phyloP scores from a whole-genome alignment of 306 rosid species.

The Prunus dulcis region DNA sequence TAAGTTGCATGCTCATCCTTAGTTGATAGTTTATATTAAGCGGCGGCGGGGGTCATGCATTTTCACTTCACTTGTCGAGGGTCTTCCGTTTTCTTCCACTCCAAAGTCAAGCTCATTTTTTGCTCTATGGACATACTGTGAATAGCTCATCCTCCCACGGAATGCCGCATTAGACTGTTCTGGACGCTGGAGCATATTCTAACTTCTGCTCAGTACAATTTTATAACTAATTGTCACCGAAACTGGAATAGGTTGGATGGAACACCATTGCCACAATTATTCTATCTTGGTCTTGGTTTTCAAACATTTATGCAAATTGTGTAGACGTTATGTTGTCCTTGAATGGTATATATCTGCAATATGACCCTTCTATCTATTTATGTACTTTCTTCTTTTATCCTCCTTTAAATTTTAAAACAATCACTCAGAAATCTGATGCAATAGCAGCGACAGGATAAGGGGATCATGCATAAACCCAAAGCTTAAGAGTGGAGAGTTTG shows the following conservation, averaged over 20 bases:
- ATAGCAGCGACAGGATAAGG: too few relatives aligned
- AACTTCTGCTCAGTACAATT: conserved; percentile 30
- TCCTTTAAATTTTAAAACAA: background rate
- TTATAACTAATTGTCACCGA: conserved; percentile 28
- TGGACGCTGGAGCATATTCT: conserved; percentile 38
- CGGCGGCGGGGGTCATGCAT: conserved; percentile 22
- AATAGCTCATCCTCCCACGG: conserved; percentile 52
- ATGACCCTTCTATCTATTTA: conserved; percentile 26
- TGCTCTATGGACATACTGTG: conserved; percentile 49
- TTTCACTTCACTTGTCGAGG: conserved; percentile 12
- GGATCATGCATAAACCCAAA: too few relatives aligned
- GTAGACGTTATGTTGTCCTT: conserved; percentile 10
- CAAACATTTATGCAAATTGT: conserved; percentile 14
- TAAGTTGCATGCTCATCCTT: conserved; percentile 27
- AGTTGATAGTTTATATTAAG: conserved; percentile 27
- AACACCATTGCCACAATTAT: conserved; percentile 18
- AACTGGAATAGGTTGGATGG: conserved; percentile 29
- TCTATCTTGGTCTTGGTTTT: background rate
- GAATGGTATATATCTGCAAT: conserved; percentile 19
- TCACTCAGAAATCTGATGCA: background rate
- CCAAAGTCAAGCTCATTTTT: conserved; percentile 50
- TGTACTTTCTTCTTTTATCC: background rate
- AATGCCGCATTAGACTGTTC: conserved; percentile 19
- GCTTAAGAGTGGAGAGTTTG: too few relatives aligned
- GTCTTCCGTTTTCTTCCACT: conserved; percentile 15